Base-by-base conservation (phyloP, 345 rosid species). In the Triadica sebifera region DNA sequence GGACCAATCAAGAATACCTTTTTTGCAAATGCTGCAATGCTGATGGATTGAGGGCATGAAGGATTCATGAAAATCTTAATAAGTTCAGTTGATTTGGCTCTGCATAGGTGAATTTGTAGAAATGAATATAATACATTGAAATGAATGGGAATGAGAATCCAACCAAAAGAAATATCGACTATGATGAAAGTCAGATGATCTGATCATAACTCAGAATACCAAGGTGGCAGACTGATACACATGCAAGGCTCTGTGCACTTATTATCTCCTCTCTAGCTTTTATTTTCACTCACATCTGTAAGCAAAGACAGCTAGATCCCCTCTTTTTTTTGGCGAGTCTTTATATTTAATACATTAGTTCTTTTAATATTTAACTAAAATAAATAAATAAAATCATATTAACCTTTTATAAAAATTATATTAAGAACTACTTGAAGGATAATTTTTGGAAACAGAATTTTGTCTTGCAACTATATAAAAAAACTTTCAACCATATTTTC, bases 21-120 rank as follows among this genome's bases (percentile, higher is more conserved):
- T 79, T 87, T 86, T 1, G 87, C 93, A 81, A 95, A 91, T 67
- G 89, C 70, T 62, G 92, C 88, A 75, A 86, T 77, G 80, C 91
- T 84, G 75, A 95, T 83, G 63, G 98, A 81, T 71, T 85, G 90
- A 12, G 99, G 94, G 59, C 93, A 95, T 56, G 80, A 76, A 77
- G 94, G 86, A 29, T 86, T 87, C 67, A 62, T 91, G 25, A 93
- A 77, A 79, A 93, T 86, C 78, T 89, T 89, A 65, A 87, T 25
- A 70, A 95, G 88, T 66, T 91, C 98, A 63, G 47, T 86, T 72
- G 87, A 87, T 83, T 90, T 93, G 50, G 85, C 62, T 46, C 98
- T 95, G 96, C 87, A 83, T 79, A 74, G 8, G 60, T 22, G 53
- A 56, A 34, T n/a, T 8, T 8, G 45, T 7, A 53, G 24, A 17